Percentiles rank a stretch among this genome's conserved stretches.
phyloP scores from a whole-genome alignment of 352 stramenopile genomes.

The Aphanomyces euteiches region DNA sequence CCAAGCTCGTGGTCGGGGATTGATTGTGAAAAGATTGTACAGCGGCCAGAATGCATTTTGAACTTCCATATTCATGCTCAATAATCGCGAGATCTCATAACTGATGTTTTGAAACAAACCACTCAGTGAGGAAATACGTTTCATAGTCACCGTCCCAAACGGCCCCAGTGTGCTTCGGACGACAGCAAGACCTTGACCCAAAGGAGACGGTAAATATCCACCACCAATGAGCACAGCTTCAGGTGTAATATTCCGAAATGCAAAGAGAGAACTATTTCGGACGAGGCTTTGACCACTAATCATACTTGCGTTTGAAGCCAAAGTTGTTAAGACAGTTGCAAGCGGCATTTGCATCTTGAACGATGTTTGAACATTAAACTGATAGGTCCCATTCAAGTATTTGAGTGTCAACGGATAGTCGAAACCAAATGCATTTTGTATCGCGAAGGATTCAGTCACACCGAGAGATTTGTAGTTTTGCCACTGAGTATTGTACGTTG shows the following conservation, averaged over 20 bases:
- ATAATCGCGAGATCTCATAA: background rate
- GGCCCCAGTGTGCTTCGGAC: background rate
- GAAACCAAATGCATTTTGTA: slow-evolving; percentile 19
- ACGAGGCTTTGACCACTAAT: background rate
- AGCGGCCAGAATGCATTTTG: background rate
- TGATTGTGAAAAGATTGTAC: background rate
- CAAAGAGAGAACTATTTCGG: background rate
- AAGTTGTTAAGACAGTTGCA: background rate
- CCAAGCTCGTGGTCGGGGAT: background rate
- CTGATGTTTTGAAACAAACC: slow-evolving; percentile 6
- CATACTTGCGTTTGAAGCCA: background rate
- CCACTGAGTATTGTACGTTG: slow-evolving; percentile 13
- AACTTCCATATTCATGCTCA: background rate
- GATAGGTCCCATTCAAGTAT: slow-evolving; percentile 9
- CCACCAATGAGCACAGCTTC: background rate
- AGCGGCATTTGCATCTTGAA: slow-evolving; percentile 26
- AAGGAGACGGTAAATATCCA: background rate
- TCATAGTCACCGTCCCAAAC: slow-evolving; percentile 9
- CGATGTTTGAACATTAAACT: slow-evolving; percentile 4
- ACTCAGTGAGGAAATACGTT: background rate
- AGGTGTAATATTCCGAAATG: slow-evolving; percentile 9
- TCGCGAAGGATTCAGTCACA: slow-evolving; percentile 16
- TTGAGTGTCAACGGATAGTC: slow-evolving; percentile 15
- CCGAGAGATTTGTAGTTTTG: slow-evolving; percentile 28
- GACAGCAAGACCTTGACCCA: background rate